phyloP scores from a whole-genome alignment of 2,329 filamentous ascomycete genomes.

The Xylariaceae sp. region DNA sequence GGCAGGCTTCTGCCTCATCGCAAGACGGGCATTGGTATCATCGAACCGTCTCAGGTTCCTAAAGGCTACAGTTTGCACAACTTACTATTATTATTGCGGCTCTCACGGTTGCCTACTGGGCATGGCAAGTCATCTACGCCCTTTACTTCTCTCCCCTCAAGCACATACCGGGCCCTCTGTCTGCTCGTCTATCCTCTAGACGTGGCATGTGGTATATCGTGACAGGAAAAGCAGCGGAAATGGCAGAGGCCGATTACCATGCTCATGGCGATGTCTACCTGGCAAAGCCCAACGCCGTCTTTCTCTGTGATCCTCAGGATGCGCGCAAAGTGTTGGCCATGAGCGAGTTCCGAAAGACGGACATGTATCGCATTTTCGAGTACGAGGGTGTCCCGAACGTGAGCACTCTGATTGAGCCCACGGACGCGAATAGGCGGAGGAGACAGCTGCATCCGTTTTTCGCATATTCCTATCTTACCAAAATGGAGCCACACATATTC shows the following conservation, averaged over 20 bases:
- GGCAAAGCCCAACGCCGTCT: neutral
- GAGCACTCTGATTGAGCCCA: neutral
- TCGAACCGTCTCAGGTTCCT: too few relatives aligned
- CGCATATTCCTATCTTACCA: neutral
- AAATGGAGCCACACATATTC: neutral
- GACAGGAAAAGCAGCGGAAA: neutral
- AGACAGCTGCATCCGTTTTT: neutral
- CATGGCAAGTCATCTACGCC: neutral
- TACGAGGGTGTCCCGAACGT: neutral
- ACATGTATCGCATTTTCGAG: neutral
- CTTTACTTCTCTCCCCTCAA: neutral
- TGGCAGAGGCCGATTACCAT: neutral
- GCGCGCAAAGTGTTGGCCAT: neutral
- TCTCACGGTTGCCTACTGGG: neutral
- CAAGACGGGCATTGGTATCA: too few relatives aligned
- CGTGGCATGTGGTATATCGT: neutral
- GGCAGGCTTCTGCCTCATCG: too few relatives aligned
- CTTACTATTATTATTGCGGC: neutral
- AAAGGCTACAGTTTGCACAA: too few relatives aligned
- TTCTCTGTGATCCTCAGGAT: neutral
- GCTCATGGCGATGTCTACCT: neutral
- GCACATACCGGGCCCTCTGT: neutral
- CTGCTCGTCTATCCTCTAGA: neutral
- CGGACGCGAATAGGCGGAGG: neutral
- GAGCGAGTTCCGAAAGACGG: neutral